phyloP scores from a whole-genome alignment of 345 rosid genomes.

The Alliaria petiolata region DNA sequence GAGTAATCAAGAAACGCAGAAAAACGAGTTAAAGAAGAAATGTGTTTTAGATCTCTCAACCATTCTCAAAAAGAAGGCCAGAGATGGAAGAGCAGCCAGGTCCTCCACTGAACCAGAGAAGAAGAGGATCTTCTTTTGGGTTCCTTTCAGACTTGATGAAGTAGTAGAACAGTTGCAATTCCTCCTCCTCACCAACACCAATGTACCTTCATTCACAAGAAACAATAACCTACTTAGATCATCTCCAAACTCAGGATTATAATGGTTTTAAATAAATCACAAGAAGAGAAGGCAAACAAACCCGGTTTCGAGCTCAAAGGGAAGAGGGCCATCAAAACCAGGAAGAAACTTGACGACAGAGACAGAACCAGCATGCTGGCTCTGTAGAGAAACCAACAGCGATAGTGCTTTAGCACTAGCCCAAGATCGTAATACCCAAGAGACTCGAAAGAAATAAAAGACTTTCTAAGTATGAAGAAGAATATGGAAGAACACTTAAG shows the following conservation, averaged over 20 bases:
- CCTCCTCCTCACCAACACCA: background rate
- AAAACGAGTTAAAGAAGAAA: too few species aligned
- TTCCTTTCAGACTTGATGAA: background rate
- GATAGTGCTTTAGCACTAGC: too few species aligned
- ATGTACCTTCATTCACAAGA: background rate
- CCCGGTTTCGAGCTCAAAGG: slow-evolving; percentile 11
- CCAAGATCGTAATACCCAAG: too few species aligned
- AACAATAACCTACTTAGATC: background rate
- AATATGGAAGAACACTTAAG: too few species aligned
- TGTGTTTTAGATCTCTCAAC: too few species aligned
- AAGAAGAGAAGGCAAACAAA: background rate
- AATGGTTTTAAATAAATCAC: background rate
- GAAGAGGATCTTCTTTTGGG: slow-evolving; percentile 36
- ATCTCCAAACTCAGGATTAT: too few species aligned
- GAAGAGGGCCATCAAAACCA: slow-evolving; percentile 7
- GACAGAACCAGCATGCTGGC: background rate
- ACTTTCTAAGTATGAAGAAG: too few species aligned
- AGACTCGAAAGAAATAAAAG: too few species aligned
- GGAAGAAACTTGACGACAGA: slow-evolving; percentile 4
- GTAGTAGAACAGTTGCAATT: background rate
- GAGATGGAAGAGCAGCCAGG: slow-evolving; percentile 55
- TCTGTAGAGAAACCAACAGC: too few species aligned
- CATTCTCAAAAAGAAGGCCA: slow-evolving; percentile 16
- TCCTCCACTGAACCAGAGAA: slow-evolving; percentile 66
- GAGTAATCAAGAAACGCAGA: too few species aligned